phyloP scores from a whole-genome alignment of 73 alveolate genomes.

The Diophrys sp. region DNA sequence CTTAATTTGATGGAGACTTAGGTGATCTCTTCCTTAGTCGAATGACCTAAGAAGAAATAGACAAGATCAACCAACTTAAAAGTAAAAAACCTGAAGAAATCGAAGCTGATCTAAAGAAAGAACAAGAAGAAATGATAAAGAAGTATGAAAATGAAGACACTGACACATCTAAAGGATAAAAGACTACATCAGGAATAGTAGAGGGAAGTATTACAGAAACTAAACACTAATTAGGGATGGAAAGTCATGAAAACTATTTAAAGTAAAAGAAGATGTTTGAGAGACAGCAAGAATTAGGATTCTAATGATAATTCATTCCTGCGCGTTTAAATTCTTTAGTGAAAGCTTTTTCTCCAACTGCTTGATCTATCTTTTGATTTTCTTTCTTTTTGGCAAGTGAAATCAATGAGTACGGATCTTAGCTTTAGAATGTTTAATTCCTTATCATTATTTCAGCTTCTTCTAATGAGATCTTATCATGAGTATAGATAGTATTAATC shows the following conservation, averaged over 20 bases:
- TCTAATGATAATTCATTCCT: conserved; percentile 2
- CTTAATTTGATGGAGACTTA: not conserved
- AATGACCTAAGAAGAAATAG: not conserved
- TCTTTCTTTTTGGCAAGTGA: not conserved
- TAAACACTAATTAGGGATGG: no score
- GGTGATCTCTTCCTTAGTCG: not conserved
- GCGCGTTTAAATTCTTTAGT: conserved; percentile 20
- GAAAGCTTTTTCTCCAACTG: no score
- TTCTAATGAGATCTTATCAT: conserved; percentile 25
- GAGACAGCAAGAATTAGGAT: no score
- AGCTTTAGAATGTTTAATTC: not conserved
- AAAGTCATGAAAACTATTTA: no score
- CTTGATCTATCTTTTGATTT: no score
- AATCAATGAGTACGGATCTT: not conserved
- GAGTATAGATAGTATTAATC: not conserved
- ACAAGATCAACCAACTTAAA: no score
- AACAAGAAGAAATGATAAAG: not conserved
- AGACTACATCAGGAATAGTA: no score
- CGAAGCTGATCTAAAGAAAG: not conserved
- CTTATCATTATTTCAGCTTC: conserved; percentile 21
- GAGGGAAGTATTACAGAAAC: no score
- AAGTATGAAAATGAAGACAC: not conserved
- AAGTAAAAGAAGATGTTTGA: no score
- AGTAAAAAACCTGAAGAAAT: not conserved
- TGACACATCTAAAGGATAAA: no score